Base-by-base conservation (phyloP, 208 protist species). In the Acanthamoeba rhysodes region DNA sequence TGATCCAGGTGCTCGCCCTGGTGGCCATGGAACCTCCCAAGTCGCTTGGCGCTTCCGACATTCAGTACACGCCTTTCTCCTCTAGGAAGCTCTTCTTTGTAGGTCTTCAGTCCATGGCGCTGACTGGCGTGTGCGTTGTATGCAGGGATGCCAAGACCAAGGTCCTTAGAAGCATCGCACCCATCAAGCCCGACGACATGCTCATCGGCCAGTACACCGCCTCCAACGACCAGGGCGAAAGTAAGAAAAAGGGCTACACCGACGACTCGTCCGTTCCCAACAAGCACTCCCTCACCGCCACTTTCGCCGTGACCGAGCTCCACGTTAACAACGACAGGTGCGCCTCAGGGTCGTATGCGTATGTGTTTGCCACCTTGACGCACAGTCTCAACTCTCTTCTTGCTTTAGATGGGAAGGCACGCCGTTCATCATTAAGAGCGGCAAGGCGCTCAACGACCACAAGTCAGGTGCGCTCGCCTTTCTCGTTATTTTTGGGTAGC, bases 11-110 rank as follows among this genome's bases (percentile, higher is more conserved):
- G 20, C 59, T 98, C 2, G 82, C 96, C 10, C 95, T 98, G n/a
- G 87, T 98, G 53, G 98, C 98, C 24, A 98, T 98, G 98, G 98
- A 98, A 29, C 95, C 95, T 32, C 98, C 98, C 37, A 82, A 95
- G 6, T 94, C 57, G 4, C 66, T 97, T 2, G 74, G 90, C 72
- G 74, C 96, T 18, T 96, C 98, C 14, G 96, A 93, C 59, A 87
- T 98, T 18, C 59, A 66, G 59, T 27, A n/a, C 59, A 20, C 20
- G 59, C 59, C 59, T 20, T 20, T 27, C 59, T 59, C 24, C 22
- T 20, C 59, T 66, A 41, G 37, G 37, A 41, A 41, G 37, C 59
- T n/a, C 59, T 7, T n/a, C 59, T 66, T 41, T 1, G 37, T 41
- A 3, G 37, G 4, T 41, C 37, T 41, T 41, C 37, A 41, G 37